Evolutionary conservation across 257 asterid genomes (phyloP), one percentile per base, ranked within the genome.

Genomic region (Solanum chilense): DNA sequence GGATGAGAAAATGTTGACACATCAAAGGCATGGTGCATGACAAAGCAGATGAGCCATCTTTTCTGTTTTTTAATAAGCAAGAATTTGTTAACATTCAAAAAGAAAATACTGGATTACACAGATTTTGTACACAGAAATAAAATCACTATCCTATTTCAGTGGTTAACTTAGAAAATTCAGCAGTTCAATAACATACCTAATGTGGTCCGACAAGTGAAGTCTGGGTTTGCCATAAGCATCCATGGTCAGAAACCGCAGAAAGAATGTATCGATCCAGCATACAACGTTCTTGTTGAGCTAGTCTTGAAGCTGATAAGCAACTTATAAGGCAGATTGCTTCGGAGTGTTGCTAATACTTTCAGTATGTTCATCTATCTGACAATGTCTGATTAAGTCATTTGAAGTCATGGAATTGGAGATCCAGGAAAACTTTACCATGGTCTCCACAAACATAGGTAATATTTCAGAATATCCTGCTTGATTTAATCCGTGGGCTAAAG

Each of bases 351-450:
- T 74, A 81, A 64, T 66, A 60, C 45, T 86, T 60, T 68, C 92
- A 81, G 90, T 80, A 82, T 86, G 88, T 76, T 80, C 90, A 82
- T 60, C 84, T 21, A 78, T 87, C 84, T 88, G 89, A 87, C 74
- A 68, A 86, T 87, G 92, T 84, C 83, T 88, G 41, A 93, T 89
- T 84, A 94, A 91, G 60, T 90, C 95, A 45, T 86, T 88, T 83
- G 90, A 85, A 88, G 90, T 91, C 92, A 86, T 87, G 29, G 93
- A 87, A 27, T 86, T 69, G 1, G 95, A 93, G 80, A 96, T 87
- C 98, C 98, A 96, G 47, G 95, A 93, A 90, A 87, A 92, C 73
- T 87, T 86, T 81, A 89, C 90, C 98, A 94, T 92, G 64, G 74
- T 91, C 84, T 93, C 94, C 74, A 93, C 25, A 89, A 92, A 88